These are phyloP conservation scores for Glarea lozoyensis DNA, from an alignment of 495 filamentous ascomycete species.

Conservation along the genomic window DNA sequence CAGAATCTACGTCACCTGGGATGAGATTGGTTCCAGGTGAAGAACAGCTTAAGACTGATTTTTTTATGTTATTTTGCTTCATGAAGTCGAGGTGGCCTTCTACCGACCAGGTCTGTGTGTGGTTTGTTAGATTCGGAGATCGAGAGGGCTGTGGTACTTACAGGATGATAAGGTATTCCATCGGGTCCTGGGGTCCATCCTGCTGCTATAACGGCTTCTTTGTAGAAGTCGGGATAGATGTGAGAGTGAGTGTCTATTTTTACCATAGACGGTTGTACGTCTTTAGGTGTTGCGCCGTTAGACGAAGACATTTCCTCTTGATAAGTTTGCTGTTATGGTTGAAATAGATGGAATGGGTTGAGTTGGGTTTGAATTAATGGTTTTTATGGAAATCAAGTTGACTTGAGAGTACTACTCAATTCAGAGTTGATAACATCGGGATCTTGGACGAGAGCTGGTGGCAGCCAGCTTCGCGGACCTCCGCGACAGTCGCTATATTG, in stretches of 20 bases:
- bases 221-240: slow-evolving; percentile 2
- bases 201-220: neutral
- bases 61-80: slow-evolving; percentile 32
- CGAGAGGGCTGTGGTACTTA: slow-evolving; percentile 7
- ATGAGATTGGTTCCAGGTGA: slow-evolving; percentile 38
- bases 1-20: slow-evolving; percentile 23
- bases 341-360: too few relatives aligned
- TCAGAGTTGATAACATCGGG: too few relatives aligned
- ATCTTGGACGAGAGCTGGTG: too few relatives aligned
- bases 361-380: too few relatives aligned
- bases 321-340: too few relatives aligned
- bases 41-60: slow-evolving; percentile 42
- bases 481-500: too few relatives aligned
- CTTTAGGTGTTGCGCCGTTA: too few relatives aligned
- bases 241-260: slow-evolving; percentile 7
- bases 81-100: slow-evolving; percentile 38
- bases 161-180: slow-evolving; percentile 39
- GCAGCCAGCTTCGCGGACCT: too few relatives aligned
- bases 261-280: neutral
- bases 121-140: neutral
- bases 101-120: slow-evolving; percentile 29
- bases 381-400: too few relatives aligned
- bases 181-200: slow-evolving; percentile 21
- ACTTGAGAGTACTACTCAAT: too few relatives aligned
- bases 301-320: too few relatives aligned